Evolutionary conservation across 2,329 filamentous ascomycete species (phyloP).

Genomic region (Ilyonectria mors-panacis): DNA sequence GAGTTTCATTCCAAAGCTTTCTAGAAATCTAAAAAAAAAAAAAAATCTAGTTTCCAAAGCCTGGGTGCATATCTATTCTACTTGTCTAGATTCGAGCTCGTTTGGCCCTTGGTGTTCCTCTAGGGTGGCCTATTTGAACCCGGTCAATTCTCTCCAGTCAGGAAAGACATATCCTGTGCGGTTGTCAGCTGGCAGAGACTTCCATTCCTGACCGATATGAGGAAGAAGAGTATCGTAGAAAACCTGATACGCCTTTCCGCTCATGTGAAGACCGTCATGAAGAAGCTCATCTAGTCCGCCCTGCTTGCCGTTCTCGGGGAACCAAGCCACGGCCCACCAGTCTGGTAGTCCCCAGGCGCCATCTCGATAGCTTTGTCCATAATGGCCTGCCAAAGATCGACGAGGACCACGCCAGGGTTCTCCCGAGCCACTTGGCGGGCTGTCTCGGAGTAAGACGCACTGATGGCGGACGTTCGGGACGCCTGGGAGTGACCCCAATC

Average conservation of each 20-base stretch:
- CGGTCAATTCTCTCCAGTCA: slow-evolving; percentile 59
- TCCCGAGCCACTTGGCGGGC: slow-evolving; percentile 78
- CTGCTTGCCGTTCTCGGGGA: slow-evolving; percentile 64
- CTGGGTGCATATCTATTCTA: not conserved
- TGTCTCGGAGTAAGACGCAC: slow-evolving; percentile 71
- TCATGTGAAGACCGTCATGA: slow-evolving; percentile 73
- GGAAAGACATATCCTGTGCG: slow-evolving; percentile 62
- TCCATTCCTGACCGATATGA: slow-evolving; percentile 64
- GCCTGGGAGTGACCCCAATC: slow-evolving; percentile 60
- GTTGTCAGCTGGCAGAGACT: slow-evolving; percentile 53
- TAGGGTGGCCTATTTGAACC: not conserved
- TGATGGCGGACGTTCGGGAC: slow-evolving; percentile 63
- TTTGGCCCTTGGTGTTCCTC: not conserved
- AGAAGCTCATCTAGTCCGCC: slow-evolving; percentile 67
- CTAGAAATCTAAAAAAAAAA: too few relatives aligned
- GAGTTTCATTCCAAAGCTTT: not conserved
- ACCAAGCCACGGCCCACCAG: slow-evolving; percentile 63
- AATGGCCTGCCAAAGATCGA: slow-evolving; percentile 86
- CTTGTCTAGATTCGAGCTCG: not conserved
- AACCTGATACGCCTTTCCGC: slow-evolving; percentile 66
- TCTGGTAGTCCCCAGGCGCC: slow-evolving; percentile 70
- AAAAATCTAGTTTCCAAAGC: not conserved
- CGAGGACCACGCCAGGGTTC: slow-evolving; percentile 75
- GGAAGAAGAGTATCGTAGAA: slow-evolving; percentile 64
- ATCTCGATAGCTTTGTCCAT: slow-evolving; percentile 77